Conservation (phyloP, 208 protist genomes). For the Acanthamoeba culbertsoni region DNA sequence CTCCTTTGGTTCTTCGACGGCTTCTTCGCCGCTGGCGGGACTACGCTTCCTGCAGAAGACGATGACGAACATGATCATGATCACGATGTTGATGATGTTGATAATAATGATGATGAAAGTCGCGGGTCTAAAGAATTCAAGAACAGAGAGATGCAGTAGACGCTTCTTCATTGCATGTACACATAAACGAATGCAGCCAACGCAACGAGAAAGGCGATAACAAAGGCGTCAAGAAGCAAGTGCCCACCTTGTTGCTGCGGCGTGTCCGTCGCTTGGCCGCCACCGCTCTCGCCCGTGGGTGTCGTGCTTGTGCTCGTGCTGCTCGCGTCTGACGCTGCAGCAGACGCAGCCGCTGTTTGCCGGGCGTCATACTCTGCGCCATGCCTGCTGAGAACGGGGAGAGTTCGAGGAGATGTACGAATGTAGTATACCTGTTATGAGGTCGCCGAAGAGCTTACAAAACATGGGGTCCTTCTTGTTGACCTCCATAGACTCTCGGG, state of each 20-base stretch:
- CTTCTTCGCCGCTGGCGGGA: neutral
- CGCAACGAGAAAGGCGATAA: neutral
- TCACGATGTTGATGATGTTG: too few species aligned
- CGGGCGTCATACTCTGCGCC: neutral
- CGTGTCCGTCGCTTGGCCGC: neutral
- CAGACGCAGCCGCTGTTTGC: neutral
- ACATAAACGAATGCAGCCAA: neutral
- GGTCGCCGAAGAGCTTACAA: constrained; percentile 59
- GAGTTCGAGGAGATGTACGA: neutral
- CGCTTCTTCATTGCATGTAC: constrained; percentile 11
- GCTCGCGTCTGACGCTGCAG: neutral
- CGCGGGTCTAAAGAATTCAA: too few species aligned
- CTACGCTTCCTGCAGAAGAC: neutral
- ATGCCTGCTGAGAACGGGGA: neutral
- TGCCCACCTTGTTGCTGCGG: neutral
- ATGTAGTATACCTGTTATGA: neutral
- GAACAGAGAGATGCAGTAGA: too few species aligned
- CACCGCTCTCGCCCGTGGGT: neutral
- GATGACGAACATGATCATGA: neutral
- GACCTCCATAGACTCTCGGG: constrained; percentile 15
- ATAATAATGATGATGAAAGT: too few species aligned
- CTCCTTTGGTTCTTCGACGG: neutral
- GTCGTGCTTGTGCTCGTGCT: neutral
- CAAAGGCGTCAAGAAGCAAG: neutral
- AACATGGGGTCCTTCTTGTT: constrained; percentile 61